phyloP scores from a whole-genome alignment of 1,284 basidiomycete genomes.

The Cryptococcus depauperatus region DNA sequence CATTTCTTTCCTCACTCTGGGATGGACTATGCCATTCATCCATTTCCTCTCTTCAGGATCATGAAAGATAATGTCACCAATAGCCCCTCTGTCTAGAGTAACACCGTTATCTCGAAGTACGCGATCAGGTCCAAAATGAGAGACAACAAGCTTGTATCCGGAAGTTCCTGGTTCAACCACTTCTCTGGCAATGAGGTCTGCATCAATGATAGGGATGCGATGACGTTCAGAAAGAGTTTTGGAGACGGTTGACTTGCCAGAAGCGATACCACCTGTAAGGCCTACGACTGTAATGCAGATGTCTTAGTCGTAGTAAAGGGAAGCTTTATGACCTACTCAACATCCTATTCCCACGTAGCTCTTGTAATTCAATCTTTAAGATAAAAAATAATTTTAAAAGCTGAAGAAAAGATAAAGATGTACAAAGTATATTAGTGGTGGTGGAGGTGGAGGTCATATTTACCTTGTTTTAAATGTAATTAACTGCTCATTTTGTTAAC shows the following conservation, averaged over 20 bases:
- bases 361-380: not conserved
- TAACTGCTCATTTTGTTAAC: too few relatives aligned
- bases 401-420: too few relatives aligned
- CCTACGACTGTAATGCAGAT: constrained; percentile 64
- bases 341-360: not conserved
- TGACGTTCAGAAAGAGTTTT: constrained; percentile 54
- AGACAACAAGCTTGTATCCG: constrained; percentile 60
- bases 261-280: constrained; percentile 92
- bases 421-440: not conserved
- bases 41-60: constrained; percentile 62
- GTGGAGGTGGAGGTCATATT: not conserved
- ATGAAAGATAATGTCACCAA: constrained; percentile 79
- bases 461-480: not conserved
- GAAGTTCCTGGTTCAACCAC: constrained; percentile 79
- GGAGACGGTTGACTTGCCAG: constrained; percentile 87
- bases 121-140: constrained; percentile 59
- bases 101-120: constrained; percentile 61
- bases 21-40: constrained; percentile 83
- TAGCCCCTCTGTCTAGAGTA: constrained; percentile 67
- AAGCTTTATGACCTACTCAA: not conserved
- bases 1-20: constrained; percentile 73
- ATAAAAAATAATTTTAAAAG: too few relatives aligned
- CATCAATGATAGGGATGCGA: constrained; percentile 75
- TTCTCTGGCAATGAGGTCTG: constrained; percentile 79
- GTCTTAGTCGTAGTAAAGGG: not conserved